Percentiles rank a stretch among this genome's conserved stretches.
These are phyloP conservation scores for Chalciporus chontae DNA, from an alignment of 768 basidiomycete species.

Conservation along the genomic window DNA sequence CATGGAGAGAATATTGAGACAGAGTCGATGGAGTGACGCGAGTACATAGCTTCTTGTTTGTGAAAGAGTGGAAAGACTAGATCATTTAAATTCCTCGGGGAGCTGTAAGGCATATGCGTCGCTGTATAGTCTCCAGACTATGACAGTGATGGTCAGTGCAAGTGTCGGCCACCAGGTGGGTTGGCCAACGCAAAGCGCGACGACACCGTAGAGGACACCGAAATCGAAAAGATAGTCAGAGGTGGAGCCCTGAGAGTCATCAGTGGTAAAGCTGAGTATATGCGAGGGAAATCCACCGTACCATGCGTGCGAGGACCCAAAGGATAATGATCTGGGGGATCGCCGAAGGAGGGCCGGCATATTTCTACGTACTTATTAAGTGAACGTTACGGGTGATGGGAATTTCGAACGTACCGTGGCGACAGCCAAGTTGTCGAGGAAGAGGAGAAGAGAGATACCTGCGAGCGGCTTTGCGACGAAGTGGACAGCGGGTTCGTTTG, in stretches of 20 bases:
- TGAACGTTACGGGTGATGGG: neutral
- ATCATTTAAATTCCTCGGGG: neutral
- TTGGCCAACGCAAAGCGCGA: neutral
- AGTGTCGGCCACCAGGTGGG: constrained; percentile 1
- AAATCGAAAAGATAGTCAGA: neutral
- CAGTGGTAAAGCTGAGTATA: neutral
- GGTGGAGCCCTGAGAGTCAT: neutral
- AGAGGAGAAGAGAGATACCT: constrained; percentile 32
- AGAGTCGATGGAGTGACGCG: neutral
- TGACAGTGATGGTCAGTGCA: neutral
- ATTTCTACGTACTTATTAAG: neutral
- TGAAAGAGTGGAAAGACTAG: neutral
- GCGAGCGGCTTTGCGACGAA: constrained; percentile 41
- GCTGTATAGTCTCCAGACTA: neutral
- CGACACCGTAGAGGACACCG: neutral
- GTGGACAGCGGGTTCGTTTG: constrained; percentile 33
- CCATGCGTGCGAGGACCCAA: neutral
- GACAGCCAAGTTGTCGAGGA: constrained; percentile 3
- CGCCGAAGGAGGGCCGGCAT: neutral
- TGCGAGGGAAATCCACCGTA: neutral
- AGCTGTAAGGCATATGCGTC: neutral
- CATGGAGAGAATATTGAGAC: neutral
- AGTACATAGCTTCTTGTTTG: neutral
- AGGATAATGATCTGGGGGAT: neutral
- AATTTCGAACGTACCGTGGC: neutral